Evolutionary conservation across 148 eudicot genomes (phyloP), one percentile per base, ranked within the genome.

Genomic region (Linanthus parryae): DNA sequence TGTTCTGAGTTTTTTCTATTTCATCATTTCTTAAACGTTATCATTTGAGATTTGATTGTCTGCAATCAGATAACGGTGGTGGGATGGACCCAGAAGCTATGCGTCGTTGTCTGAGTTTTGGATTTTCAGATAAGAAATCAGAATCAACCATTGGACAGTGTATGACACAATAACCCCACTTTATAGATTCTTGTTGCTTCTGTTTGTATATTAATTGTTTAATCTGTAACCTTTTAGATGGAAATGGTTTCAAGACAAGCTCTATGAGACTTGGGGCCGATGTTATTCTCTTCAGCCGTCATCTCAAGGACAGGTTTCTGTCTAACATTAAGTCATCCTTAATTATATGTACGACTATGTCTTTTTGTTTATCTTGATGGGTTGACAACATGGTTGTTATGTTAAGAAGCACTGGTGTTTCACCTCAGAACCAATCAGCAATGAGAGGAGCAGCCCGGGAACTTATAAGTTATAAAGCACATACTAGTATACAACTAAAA

Each of bases 201-300:
- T 44, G 27, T 26, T 55, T 34, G 41, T 18, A 25, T 22, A 29
- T 52, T 24, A 34, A 42, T 43, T 51, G 64, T 47, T 58, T 71
- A 49, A 64, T 60, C 62, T 59, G 31, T 60, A 33, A 45, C 56
- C 37, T 77, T 81, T 71, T 79, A 91, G 98, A 91, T 79, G 98
- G 98, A 64, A 91, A 91, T 81, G 98, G 98, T 71, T 91, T 91
- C 73, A 91, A 91, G 79, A 91, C 98, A 17, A 81, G 98, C 72
- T 72, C 98, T 25, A 91, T 91, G 98, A 73, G 98, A 68, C 98
- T 91, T 61, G 98, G 98, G 63, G 89, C 98, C 41, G 98, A 91
- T 68, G 98, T 77, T 63, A 66, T 91, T 54, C 94, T 87, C 68
- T 91, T 91, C 87, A 86, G 79, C 59, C 81, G 94, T 29, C 63